These are phyloP conservation scores for Tilletia caries DNA, from an alignment of 1,284 basidiomycete species.

Conservation along the genomic window DNA sequence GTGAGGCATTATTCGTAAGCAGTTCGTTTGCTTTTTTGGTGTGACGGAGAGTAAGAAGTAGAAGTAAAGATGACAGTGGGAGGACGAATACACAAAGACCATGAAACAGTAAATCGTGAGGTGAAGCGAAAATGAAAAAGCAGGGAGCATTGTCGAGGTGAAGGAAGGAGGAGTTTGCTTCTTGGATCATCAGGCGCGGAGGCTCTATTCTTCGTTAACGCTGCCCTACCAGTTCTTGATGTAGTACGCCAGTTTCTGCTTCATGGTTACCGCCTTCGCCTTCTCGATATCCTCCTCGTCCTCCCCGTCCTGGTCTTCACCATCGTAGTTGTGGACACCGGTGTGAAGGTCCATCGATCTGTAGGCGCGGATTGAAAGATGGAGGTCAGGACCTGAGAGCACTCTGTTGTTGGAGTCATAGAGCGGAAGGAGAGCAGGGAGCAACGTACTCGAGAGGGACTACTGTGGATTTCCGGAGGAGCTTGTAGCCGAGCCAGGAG, in stretches of 20 bases:
- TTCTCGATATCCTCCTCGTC: conserved; percentile 25
- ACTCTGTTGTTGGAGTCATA: background rate
- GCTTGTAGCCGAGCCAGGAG: conserved; percentile 41
- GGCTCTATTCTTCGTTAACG: too few relatives aligned
- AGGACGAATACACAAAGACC: too few relatives aligned
- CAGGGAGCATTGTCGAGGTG: too few relatives aligned
- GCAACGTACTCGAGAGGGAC: conserved; percentile 31
- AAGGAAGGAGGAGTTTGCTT: too few relatives aligned
- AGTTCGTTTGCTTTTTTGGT: too few relatives aligned
- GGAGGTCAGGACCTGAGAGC: background rate
- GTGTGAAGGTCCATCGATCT: conserved; percentile 29
- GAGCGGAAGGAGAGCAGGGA: background rate
- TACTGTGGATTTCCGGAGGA: conserved; percentile 31
- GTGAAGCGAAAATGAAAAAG: too few relatives aligned
- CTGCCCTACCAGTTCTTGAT: conserved; percentile 28
- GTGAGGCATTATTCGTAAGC: too few relatives aligned
- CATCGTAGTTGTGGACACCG: conserved; percentile 33
- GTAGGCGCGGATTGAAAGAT: background rate
- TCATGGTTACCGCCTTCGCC: conserved; percentile 16
- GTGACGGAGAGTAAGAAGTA: too few relatives aligned
- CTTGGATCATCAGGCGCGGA: too few relatives aligned
- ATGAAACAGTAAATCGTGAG: too few relatives aligned
- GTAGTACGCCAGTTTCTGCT: conserved; percentile 29
- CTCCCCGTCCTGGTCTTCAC: conserved; percentile 26
- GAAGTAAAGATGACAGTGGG: too few relatives aligned